Evolutionary conservation across 2,329 filamentous ascomycete genomes (phyloP).

Genomic region (Cercospora sojina): DNA sequence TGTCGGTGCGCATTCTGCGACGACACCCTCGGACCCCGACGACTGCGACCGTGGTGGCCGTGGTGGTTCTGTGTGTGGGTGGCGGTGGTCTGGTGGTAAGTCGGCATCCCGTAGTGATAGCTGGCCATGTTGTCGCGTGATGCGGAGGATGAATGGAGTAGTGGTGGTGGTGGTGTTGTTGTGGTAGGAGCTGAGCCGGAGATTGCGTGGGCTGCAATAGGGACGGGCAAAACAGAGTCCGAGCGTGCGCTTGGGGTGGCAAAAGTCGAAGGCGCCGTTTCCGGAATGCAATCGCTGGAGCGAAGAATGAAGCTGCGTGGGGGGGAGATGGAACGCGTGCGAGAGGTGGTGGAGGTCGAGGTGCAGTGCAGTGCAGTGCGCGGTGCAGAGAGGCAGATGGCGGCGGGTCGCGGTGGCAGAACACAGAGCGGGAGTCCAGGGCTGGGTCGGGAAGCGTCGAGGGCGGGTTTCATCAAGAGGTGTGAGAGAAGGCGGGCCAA

Average conservation of each 20-base stretch:
- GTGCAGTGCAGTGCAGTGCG: neutral
- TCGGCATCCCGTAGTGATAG: slow-evolving; percentile 51
- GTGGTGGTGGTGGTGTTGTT: neutral
- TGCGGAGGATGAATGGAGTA: neutral
- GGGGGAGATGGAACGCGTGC: neutral
- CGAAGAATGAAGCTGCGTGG: neutral
- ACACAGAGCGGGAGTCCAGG: neutral
- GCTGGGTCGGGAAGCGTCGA: neutral
- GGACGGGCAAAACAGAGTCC: slow-evolving; percentile 6
- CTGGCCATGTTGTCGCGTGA: slow-evolving; percentile 45
- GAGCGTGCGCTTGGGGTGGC: slow-evolving; percentile 8
- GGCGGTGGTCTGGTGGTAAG: slow-evolving; percentile 52
- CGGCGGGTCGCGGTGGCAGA: neutral
- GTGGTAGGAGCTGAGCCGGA: slow-evolving; percentile 8
- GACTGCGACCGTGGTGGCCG: slow-evolving; percentile 81
- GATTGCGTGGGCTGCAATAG: neutral
- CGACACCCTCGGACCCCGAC: slow-evolving; percentile 76
- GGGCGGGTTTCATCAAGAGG: neutral
- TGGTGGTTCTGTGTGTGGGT: slow-evolving; percentile 60
- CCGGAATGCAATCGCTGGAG: slow-evolving; percentile 9
- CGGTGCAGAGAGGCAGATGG: neutral
- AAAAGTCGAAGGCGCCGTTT: neutral
- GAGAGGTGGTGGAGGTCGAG: neutral
- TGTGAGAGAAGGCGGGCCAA: neutral
- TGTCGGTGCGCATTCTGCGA: slow-evolving; percentile 85